Percentiles rank a stretch among this genome's conserved stretches.
phyloP scores from a whole-genome alignment of 208 protist genomes.

The Crithidia acanthocephali region DNA sequence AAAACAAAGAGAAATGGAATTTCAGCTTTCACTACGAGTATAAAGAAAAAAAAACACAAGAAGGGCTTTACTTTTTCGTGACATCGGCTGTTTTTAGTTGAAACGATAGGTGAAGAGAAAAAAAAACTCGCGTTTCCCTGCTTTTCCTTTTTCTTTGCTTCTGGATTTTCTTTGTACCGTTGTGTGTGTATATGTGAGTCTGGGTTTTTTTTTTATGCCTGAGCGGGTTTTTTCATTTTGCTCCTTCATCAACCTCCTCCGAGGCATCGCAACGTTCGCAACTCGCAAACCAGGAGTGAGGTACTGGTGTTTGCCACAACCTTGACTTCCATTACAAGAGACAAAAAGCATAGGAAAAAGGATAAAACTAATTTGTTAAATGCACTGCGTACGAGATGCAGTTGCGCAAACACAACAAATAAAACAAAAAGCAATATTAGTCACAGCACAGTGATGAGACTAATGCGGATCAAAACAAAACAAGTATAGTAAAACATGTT shows the following conservation, averaged over 20 bases:
- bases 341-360: slow-evolving; percentile 7
- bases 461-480: slow-evolving; percentile 1
- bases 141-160: background rate
- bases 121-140: no score
- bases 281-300: background rate
- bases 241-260: background rate
- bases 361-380: background rate
- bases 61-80: background rate
- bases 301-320: background rate
- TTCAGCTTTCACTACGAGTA: background rate
- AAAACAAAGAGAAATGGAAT: background rate
- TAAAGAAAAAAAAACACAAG: no score
- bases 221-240: background rate
- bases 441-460: background rate
- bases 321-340: background rate
- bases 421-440: background rate
- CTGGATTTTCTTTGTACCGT: no score
- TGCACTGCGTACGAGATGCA: background rate
- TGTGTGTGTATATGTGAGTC: no score
- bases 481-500: slow-evolving; percentile 2
- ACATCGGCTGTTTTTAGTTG: no score
- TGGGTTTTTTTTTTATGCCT: background rate
- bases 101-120: no score
- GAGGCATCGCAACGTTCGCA: background rate
- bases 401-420: background rate